Evolutionary conservation across 163 green algal species (phyloP), one percentile per base, ranked within the genome.

Genomic region (Trebouxia gelatinosa): DNA sequence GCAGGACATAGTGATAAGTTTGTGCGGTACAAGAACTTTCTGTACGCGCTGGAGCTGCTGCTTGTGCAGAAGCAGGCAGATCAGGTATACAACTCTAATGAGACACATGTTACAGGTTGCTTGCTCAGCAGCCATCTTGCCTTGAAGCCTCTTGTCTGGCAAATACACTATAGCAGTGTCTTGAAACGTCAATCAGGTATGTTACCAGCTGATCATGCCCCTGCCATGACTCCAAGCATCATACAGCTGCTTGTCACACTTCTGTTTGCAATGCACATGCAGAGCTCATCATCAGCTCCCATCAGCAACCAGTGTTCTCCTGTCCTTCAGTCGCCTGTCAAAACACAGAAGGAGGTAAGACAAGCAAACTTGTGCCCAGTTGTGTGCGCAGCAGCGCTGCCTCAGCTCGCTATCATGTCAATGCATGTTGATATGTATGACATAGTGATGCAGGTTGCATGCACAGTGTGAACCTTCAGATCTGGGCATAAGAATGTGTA

Each of bases 1-100:
- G 64, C 64, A 72, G 64, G 64, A 21, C 64, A 72, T 5, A 72
- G 64, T 17, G 37, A 72, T 23, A 72, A 72, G 35, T 72, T 72
- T 72, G 64, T 72, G 35, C 38, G 64, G 5, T 72, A 72, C 64
- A 43, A 43, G 13, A 51, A 19, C 37, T 72, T 72, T 37, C 3
- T 72, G 38, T 37, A 72, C 26, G 64, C 23, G n/a, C 37, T 72
- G 32, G 38, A 32, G 6, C 35, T 54, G 37, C 64, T 72, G 64
- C 64, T 72, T 51, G 21, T 23, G 6, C 23, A 72, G 23, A 21
- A 72, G 5, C 35, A 72, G 64, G 35, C 43, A 54, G 9, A 9
- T 23, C 43, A 54, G 11, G 9, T 54, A 13, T 13, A 13, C 9
- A 54, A 54, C 13, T 54, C 11, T 13, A 54, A 23, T 54, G 11